Evolutionary conservation across 1,284 basidiomycete genomes (phyloP).

Genomic region (Pholiota adiposa): DNA sequence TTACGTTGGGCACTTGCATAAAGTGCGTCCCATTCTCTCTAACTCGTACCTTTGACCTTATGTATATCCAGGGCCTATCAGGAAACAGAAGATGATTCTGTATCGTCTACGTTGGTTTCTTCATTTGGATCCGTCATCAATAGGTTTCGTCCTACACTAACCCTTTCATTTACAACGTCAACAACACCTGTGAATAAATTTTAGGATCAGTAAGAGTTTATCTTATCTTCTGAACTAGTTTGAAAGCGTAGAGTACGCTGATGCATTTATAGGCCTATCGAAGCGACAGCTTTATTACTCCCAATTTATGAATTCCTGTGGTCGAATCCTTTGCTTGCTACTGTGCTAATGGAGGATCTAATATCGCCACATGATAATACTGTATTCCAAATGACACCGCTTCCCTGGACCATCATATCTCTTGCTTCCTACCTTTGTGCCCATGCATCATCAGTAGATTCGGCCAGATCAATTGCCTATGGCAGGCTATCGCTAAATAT

Average conservation of each 20-base stretch:
- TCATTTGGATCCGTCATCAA: constrained; percentile 54
- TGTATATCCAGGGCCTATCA: constrained; percentile 53
- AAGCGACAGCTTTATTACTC: constrained; percentile 59
- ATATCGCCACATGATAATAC: constrained; percentile 13
- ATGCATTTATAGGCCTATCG: constrained; percentile 57
- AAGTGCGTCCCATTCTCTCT: constrained; percentile 42
- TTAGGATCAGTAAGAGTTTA: constrained; percentile 52
- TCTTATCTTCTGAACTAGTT: no score
- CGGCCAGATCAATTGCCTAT: constrained; percentile 61
- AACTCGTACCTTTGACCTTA: neutral
- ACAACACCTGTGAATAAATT: constrained; percentile 57
- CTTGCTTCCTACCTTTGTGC: constrained; percentile 65
- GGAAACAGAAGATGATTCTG: constrained; percentile 52
- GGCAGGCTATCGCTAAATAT: constrained; percentile 58
- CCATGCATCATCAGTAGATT: constrained; percentile 62
- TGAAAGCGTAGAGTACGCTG: no score
- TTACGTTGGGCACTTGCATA: constrained; percentile 51
- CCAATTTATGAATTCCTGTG: constrained; percentile 63
- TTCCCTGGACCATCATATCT: constrained; percentile 51
- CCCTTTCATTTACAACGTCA: constrained; percentile 47
- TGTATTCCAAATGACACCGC: constrained; percentile 24
- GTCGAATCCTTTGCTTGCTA: constrained; percentile 50
- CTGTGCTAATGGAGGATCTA: constrained; percentile 45
- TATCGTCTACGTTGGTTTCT: constrained; percentile 50
- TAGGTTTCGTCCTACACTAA: constrained; percentile 56